Conservation (phyloP, 768 basidiomycete genomes). For the Mycena latifolia region DNA sequence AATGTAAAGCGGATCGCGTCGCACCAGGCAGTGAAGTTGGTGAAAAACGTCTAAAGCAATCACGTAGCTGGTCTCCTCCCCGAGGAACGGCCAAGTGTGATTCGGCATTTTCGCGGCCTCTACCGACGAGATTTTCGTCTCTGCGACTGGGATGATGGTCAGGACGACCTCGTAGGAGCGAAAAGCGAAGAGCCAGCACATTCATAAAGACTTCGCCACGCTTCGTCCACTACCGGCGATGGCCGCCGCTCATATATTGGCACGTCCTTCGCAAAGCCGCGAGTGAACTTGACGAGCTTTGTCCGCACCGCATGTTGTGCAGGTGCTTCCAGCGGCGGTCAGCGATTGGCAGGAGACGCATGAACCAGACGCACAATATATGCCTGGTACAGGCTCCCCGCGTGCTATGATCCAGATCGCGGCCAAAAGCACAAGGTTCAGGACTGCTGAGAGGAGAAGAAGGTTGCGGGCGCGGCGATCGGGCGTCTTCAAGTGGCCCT, state of each 20-base stretch:
- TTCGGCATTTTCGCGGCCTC: conserved; percentile 41
- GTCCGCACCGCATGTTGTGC: conserved; percentile 36
- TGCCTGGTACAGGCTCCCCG: neutral
- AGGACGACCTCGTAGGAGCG: no score
- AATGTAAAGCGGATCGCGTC: neutral
- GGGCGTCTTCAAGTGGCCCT: neutral
- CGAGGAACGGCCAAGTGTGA: conserved; percentile 40
- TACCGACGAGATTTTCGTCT: conserved; percentile 34
- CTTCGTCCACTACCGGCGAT: conserved; percentile 37
- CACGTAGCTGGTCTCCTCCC: conserved; percentile 40
- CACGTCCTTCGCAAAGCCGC: conserved; percentile 31
- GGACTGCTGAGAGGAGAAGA: neutral
- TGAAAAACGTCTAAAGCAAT: conserved; percentile 44
- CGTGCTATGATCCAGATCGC: neutral
- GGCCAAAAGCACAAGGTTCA: neutral
- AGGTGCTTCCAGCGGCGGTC: conserved; percentile 31
- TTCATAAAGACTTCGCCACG: conserved; percentile 41
- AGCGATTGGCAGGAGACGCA: no score
- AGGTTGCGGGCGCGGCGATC: no score
- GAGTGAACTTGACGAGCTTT: conserved; percentile 37
- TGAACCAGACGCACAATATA: neutral
- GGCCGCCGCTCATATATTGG: conserved; percentile 15
- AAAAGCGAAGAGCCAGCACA: neutral
- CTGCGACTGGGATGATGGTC: neutral
- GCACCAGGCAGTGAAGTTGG: conserved; percentile 47